Base-by-base conservation (phyloP, 2,329 filamentous ascomycete species). In the Rasamsonia emersonii region DNA sequence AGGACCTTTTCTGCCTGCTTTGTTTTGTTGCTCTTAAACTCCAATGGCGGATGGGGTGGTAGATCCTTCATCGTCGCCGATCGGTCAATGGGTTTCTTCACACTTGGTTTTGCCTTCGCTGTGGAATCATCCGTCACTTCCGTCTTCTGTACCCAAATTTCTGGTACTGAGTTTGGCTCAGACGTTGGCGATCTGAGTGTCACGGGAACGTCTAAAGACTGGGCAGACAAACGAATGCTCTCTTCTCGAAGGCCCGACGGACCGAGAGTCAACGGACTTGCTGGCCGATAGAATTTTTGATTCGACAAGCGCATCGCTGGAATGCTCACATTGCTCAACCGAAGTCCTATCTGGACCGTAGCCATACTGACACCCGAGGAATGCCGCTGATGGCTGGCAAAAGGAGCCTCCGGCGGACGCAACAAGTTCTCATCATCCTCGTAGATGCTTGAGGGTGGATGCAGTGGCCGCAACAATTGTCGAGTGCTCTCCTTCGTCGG, bases 311-410 rank as follows among this genome's bases (percentile, higher is more conserved):
- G 28, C 10, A 40, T 27, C 11, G 37, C 35, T 8, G 26, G 15
- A 11, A 27, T n/a, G 18, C 29, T 32, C 2, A 40, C 30, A 23
- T 44, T 42, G 35, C 46, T 49, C 4, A 51, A 37, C n/a, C 47
- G 39, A 3, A 50, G 39, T 10, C 47, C 47, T 26, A 51, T 51
- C 25, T 49, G 47, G 3, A 51, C 47, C 9, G 47, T 49, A 8
- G 45, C 43, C 28, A 36, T 30, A 30, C 43, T 49, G 11, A 44
- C 32, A 20, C 46, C 39, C 1, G 46, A 50, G 4, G 40, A 42
- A 28, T 45, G 36, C 7, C 45, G 43, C 15, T 40, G 37, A 30
- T 50, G 46, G 4, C 30, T 26, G 15, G 18, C 13, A 11, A 39
- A 25, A 28, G 43, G 45, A 11, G 35, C 24, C 21, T 42, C 36